A percentile compares a stretch with the other conserved stretches of the same genome.
Conservation (phyloP, 257 asterid genomes). For the Cynanchum wilfordii region DNA sequence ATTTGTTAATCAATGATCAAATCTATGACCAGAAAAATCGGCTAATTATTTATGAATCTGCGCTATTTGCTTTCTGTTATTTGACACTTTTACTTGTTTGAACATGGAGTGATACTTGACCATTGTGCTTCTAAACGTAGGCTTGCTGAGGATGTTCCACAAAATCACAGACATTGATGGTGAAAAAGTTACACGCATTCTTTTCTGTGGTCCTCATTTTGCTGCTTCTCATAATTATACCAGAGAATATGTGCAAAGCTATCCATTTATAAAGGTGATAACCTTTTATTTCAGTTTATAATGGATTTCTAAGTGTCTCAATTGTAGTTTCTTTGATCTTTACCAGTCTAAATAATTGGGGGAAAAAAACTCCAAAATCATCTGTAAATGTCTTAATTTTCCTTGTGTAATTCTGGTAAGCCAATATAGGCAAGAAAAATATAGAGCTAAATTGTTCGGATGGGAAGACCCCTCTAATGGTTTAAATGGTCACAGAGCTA, state of each 20-base stretch:
- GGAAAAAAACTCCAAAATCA: not conserved
- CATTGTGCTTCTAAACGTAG: slow-evolving; percentile 25
- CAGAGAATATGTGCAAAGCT: slow-evolving; percentile 56
- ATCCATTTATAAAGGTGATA: slow-evolving; percentile 57
- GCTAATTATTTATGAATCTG: too few relatives aligned
- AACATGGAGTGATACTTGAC: slow-evolving; percentile 8
- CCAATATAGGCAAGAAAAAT: too few relatives aligned
- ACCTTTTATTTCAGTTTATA: slow-evolving; percentile 8
- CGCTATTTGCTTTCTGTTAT: not conserved
- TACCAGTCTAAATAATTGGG: not conserved
- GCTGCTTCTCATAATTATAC: slow-evolving; percentile 80
- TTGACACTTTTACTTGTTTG: not conserved
- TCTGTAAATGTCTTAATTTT: not conserved
- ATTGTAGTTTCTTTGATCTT: not conserved
- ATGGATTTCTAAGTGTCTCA: not conserved
- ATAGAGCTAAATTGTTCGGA: too few relatives aligned
- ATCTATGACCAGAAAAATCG: too few relatives aligned
- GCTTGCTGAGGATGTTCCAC: slow-evolving; percentile 25
- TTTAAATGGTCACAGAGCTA: too few relatives aligned
- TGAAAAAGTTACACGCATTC: slow-evolving; percentile 47
- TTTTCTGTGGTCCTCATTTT: slow-evolving; percentile 74
- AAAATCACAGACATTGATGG: slow-evolving; percentile 28
- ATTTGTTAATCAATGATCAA: too few relatives aligned
- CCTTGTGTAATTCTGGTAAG: too few relatives aligned
- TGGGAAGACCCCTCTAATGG: too few relatives aligned